phyloP scores from a whole-genome alignment of 169 alveolate species.

The Plasmodium billcollinsi region DNA sequence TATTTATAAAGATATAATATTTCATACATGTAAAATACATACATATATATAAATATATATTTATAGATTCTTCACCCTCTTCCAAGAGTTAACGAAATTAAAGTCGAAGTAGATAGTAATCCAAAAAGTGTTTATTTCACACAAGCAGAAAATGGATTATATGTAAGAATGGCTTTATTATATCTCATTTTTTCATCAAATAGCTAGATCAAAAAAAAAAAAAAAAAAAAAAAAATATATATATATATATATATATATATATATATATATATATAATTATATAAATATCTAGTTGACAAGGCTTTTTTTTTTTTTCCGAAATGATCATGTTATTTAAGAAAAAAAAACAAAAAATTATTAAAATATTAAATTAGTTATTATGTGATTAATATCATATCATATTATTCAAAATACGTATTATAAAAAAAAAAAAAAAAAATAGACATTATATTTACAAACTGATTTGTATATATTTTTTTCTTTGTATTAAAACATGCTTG shows the following conservation, averaged over 20 bases:
- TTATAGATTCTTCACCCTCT: slow-evolving; percentile 88
- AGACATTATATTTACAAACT: no score
- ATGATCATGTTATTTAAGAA: no score
- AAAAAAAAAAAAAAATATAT: neutral
- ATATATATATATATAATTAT: neutral
- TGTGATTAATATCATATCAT: no score
- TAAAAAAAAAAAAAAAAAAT: no score
- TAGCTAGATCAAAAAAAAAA: neutral
- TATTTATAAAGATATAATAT: slow-evolving; percentile 1
- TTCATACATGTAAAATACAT: neutral
- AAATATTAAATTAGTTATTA: no score
- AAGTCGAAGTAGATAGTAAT: slow-evolving; percentile 83
- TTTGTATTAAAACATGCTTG: no score
- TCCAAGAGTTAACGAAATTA: slow-evolving; percentile 88
- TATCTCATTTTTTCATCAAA: slow-evolving; percentile 78
- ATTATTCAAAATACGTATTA: no score
- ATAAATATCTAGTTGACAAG: neutral
- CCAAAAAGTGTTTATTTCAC: slow-evolving; percentile 84
- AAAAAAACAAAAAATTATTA: no score
- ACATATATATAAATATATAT: neutral
- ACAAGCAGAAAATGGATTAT: slow-evolving; percentile 90
- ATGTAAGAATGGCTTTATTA: slow-evolving; percentile 90
- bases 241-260: no score
- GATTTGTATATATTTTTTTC: no score
- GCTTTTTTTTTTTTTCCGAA: neutral